phyloP scores from a whole-genome alignment of 495 filamentous ascomycete genomes.

The Annulohypoxylon nitens region DNA sequence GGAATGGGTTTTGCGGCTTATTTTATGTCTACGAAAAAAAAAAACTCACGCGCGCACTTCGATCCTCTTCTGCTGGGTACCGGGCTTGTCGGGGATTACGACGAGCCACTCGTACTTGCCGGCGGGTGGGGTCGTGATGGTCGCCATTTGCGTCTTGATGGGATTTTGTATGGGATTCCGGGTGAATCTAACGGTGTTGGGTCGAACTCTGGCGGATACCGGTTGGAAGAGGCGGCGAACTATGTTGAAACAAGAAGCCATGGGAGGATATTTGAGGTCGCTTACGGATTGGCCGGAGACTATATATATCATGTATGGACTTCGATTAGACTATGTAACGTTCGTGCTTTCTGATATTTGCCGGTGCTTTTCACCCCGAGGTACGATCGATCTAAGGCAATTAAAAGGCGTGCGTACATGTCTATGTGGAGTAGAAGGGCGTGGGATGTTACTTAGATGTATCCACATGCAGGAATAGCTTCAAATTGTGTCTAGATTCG shows the following conservation, averaged over 20 bases:
- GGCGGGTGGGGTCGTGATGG: slow-evolving; percentile 43
- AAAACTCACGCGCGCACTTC: slow-evolving; percentile 77
- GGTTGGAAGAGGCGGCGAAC: slow-evolving; percentile 37
- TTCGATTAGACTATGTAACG: slow-evolving; percentile 10
- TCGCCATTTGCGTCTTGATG: slow-evolving; percentile 57
- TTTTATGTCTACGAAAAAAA: background rate
- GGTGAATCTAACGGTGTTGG: slow-evolving; percentile 31
- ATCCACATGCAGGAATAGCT: background rate
- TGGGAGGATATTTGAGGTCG: slow-evolving; percentile 1
- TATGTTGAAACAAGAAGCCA: slow-evolving; percentile 32
- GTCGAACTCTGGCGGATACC: slow-evolving; percentile 25
- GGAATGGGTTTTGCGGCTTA: slow-evolving; percentile 1
- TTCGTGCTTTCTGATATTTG: slow-evolving; percentile 32
- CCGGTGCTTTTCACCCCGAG: slow-evolving; percentile 34
- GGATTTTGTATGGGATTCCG: slow-evolving; percentile 31
- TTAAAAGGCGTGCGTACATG: slow-evolving; percentile 12
- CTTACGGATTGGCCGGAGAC: background rate
- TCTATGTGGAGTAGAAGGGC: slow-evolving; percentile 11
- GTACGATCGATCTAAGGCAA: slow-evolving; percentile 19
- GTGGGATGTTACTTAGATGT: background rate
- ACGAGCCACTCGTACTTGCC: slow-evolving; percentile 84
- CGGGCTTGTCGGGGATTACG: slow-evolving; percentile 82
- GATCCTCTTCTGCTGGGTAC: slow-evolving; percentile 74
- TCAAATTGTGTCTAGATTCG: background rate
- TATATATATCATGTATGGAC: slow-evolving; percentile 12